These are phyloP conservation scores for Aureobasidium melanogenum DNA, from an alignment of 2,329 filamentous ascomycete species.

Conservation along the genomic window DNA sequence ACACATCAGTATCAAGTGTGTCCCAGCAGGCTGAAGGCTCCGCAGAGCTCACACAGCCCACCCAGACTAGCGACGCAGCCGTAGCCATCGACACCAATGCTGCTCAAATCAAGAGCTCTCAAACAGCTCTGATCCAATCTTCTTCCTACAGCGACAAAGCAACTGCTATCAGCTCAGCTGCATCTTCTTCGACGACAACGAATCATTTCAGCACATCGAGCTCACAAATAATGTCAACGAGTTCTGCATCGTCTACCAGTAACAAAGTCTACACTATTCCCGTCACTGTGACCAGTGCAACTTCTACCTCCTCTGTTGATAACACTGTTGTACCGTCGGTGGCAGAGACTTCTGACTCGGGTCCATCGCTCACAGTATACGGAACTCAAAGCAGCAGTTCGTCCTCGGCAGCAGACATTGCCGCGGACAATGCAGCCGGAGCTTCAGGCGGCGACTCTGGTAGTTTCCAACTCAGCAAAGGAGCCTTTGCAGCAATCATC, in stretches of 20 bases:
- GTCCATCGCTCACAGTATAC: neutral
- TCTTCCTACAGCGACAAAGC: neutral
- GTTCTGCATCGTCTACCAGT: neutral
- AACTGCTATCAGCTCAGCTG: neutral
- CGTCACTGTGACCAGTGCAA: neutral
- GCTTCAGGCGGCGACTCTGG: slow-evolving; percentile 55
- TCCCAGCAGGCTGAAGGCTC: no score
- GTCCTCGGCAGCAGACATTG: neutral
- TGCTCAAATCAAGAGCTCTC: neutral
- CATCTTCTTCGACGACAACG: neutral
- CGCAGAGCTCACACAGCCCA: neutral
- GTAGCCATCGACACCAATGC: neutral
- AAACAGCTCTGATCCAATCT: neutral
- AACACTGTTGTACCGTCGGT: neutral
- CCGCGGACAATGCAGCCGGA: slow-evolving; percentile 40
- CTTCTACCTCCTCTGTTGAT: neutral
- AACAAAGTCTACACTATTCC: neutral
- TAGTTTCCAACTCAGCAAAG: slow-evolving; percentile 56
- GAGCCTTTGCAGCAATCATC: slow-evolving; percentile 65
- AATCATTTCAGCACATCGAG: neutral
- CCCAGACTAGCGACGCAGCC: neutral
- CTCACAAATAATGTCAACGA: neutral
- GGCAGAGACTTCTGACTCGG: neutral
- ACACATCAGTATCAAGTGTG: neutral
- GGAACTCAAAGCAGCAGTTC: neutral